phyloP scores from a whole-genome alignment of 2,329 filamentous ascomycete genomes.

The Coccinonectria pachysandricola region DNA sequence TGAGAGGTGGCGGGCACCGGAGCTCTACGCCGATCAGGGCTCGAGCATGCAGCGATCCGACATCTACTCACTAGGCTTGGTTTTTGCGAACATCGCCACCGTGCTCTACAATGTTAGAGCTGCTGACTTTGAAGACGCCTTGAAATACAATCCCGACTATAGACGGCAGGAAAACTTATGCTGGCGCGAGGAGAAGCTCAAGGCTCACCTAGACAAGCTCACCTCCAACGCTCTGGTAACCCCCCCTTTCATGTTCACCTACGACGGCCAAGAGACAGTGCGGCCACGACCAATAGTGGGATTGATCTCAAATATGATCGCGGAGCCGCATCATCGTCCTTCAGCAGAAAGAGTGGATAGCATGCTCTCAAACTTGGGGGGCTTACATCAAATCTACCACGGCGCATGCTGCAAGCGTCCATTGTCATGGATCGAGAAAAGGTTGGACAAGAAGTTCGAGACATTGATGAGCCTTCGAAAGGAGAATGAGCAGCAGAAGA shows the following conservation, averaged over 20 bases:
- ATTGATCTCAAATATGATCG: conserved; percentile 28
- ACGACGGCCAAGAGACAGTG: conserved; percentile 28
- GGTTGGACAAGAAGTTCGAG: conserved; percentile 26
- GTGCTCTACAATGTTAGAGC: conserved; percentile 31
- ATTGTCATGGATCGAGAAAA: conserved; percentile 25
- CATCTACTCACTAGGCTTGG: conserved; percentile 37
- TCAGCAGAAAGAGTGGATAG: conserved; percentile 28
- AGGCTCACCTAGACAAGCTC: conserved; percentile 24
- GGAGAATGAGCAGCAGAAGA: conserved; percentile 24
- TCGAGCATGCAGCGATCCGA: conserved; percentile 37
- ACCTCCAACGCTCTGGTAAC: conserved; percentile 24
- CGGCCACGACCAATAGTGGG: conserved; percentile 29
- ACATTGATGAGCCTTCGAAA: conserved; percentile 18
- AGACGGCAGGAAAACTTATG: conserved; percentile 23
- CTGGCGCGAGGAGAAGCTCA: conserved; percentile 25
- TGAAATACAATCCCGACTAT: conserved; percentile 20
- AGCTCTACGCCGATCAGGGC: conserved; percentile 27
- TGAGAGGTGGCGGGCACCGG: conserved; percentile 35
- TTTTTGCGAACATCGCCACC: conserved; percentile 34
- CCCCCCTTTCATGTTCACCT: conserved; percentile 27
- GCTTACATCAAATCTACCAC: conserved; percentile 38
- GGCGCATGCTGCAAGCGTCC: conserved; percentile 33
- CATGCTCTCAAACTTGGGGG: conserved; percentile 34
- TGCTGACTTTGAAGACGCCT: conserved; percentile 28
- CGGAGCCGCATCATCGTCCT: conserved; percentile 21